Percentiles rank a stretch among this genome's conserved stretches.
These are phyloP conservation scores for Amylocarpus encephaloides DNA, from an alignment of 2,329 filamentous ascomycete genomes.

Conservation along the genomic window DNA sequence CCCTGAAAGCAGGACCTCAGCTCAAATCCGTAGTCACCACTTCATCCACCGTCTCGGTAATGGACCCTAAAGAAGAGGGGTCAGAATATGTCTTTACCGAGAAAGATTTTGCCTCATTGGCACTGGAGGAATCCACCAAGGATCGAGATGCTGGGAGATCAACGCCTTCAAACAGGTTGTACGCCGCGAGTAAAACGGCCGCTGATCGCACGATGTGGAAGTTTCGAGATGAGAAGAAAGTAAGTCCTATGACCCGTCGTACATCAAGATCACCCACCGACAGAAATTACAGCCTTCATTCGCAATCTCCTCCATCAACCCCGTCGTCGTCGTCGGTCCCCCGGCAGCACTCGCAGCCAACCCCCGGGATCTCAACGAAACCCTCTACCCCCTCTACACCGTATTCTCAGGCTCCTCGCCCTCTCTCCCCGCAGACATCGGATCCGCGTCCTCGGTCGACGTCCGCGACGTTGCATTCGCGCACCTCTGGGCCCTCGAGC, in stretches of 20 bases:
- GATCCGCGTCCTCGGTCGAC: conserved; percentile 34
- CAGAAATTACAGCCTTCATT: conserved; percentile 31
- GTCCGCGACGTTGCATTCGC: conserved; percentile 40
- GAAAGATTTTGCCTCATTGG: conserved; percentile 28
- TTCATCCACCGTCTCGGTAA: conserved; percentile 29
- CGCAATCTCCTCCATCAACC: conserved; percentile 36
- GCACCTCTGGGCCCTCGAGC: conserved; percentile 34
- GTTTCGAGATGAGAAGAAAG: conserved; percentile 32
- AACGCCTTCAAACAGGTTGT: conserved; percentile 23
- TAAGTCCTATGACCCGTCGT: conserved; percentile 10
- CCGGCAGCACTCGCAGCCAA: conserved; percentile 32
- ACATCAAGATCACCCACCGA: not conserved
- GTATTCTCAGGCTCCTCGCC: conserved; percentile 32
- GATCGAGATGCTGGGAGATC: conserved; percentile 24
- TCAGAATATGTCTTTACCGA: conserved; percentile 25
- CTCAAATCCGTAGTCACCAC: conserved; percentile 39
- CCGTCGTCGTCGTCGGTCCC: conserved; percentile 38
- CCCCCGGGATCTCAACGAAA: conserved; percentile 30
- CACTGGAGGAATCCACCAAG: conserved; percentile 28
- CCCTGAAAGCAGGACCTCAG: conserved; percentile 29
- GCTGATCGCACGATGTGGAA: conserved; percentile 36
- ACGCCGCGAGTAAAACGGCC: conserved; percentile 37
- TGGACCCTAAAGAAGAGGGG: conserved; percentile 17
- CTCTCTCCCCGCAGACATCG: conserved; percentile 22
- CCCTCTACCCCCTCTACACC: conserved; percentile 30